Percentiles rank a stretch among this genome's conserved stretches.
Evolutionary conservation across 495 filamentous ascomycete species (phyloP).

Genomic region (Durotheca rogersii): DNA sequence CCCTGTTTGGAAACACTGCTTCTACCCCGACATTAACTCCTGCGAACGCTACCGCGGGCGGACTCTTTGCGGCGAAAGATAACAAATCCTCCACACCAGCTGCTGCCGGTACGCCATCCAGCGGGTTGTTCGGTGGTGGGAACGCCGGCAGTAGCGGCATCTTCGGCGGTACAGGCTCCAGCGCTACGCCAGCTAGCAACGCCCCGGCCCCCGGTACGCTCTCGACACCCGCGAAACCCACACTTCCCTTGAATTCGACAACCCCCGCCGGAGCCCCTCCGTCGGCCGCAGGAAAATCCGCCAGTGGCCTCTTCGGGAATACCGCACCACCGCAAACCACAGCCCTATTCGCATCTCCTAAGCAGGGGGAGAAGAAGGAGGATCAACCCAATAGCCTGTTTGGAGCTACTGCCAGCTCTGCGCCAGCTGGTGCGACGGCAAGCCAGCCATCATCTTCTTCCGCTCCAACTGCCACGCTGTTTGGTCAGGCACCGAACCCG

Average conservation of each 20-base stretch:
- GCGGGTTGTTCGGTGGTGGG: slow-evolving; percentile 44
- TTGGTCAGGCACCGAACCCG: slow-evolving; percentile 14
- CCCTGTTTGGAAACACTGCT: slow-evolving; percentile 23
- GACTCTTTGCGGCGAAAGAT: slow-evolving; percentile 23
- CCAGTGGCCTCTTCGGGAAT: slow-evolving; percentile 21
- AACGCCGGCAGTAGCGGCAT: slow-evolving; percentile 26
- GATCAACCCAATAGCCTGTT: slow-evolving; percentile 21
- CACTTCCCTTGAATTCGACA: slow-evolving; percentile 57
- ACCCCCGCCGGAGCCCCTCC: slow-evolving; percentile 67
- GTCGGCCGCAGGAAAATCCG: slow-evolving; percentile 26
- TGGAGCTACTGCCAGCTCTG: slow-evolving; percentile 4
- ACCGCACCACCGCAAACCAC: slow-evolving; percentile 15
- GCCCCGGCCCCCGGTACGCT: slow-evolving; percentile 11
- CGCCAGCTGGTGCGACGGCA: slow-evolving; percentile 15
- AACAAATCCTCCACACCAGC: slow-evolving; percentile 15
- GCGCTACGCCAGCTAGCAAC: slow-evolving; percentile 40
- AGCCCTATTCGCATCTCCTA: slow-evolving; percentile 20
- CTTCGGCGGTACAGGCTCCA: slow-evolving; percentile 45
- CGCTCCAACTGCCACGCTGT: background rate
- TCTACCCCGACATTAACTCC: slow-evolving; percentile 32
- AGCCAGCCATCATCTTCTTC: slow-evolving; percentile 21
- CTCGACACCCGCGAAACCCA: slow-evolving; percentile 38
- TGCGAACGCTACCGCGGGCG: slow-evolving; percentile 38
- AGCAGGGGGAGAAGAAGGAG: slow-evolving; percentile 25
- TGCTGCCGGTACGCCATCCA: slow-evolving; percentile 23